Base-by-base conservation (phyloP, 2,329 filamentous ascomycete genomes). In the Trichocomaceae sp. region DNA sequence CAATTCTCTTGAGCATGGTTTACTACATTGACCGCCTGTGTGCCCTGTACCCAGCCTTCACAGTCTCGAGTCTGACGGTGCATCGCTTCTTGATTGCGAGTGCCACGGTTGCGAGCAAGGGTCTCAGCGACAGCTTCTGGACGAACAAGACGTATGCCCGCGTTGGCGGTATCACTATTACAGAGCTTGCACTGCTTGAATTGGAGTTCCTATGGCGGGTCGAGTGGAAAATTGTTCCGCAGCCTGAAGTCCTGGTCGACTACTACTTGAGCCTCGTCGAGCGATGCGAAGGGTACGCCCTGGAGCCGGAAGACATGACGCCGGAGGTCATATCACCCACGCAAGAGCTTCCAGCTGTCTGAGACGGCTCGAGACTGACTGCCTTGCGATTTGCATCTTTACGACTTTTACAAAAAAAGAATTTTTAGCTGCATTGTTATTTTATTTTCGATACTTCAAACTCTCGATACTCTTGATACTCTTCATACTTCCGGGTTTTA, bases 11-110 rank as follows among this genome's bases (percentile, higher is more conserved):
- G 35, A 93, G 91, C 63, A 97, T 99, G 90, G 93, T 99, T 55
- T 99, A 95, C 69, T 99, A 97, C 66, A 97, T 99, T 65, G 93
- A 99, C 73, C 86, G 90, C 31, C 80, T 99, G 20, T 99, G 92
- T 72, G 86, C 88, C 10, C 78, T 95, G 57, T 99, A 96, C 69
- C 87, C 89, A 2, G 88, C 92, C 47, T 99, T 99, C 70, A 96
- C 91, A 26, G 95, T 99, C 63, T 96, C 91, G 68, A 96, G 90
- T 47, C 79, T 99, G 19, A 99, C 93, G 0, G 92, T 99, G 2
- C 93, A 99, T 74, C 90, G 93, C 8, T 99, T 97, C 66, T 81
- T 99, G 9, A 99, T 99, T 62, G 93, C 92, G 1, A 90, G 91
- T 19, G 92, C 91, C 9, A 96, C 93, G 0, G 93, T 99, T 4